Percentiles rank a stretch among this genome's conserved stretches.
Conservation (phyloP, 2,329 filamentous ascomycete genomes). For the Gnomoniopsis sp. region DNA sequence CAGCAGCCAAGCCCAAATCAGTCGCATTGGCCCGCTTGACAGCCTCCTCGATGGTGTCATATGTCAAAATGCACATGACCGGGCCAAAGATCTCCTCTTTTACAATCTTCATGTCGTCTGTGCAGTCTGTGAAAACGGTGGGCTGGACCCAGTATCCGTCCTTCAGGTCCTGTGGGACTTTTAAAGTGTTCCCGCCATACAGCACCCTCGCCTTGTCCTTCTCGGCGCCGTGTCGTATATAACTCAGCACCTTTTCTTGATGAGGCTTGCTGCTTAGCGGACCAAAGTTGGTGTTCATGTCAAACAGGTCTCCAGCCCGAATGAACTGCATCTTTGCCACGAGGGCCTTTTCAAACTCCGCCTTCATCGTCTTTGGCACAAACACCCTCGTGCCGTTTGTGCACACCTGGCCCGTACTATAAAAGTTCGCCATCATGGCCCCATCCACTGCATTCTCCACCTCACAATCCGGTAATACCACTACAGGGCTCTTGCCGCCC, state of each 20-base stretch:
- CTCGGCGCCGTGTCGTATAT: conserved; percentile 73
- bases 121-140: conserved; percentile 84
- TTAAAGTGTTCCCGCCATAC: conserved; percentile 58
- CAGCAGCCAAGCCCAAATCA: conserved; percentile 74
- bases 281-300: conserved; percentile 75
- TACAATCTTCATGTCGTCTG: conserved; percentile 74
- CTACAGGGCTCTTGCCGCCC: conserved; percentile 78
- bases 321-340: conserved; percentile 67
- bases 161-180: conserved; percentile 45
- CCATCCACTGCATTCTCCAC: conserved; percentile 79
- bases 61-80: conserved; percentile 77
- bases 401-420: conserved; percentile 86
- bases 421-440: conserved; percentile 93
- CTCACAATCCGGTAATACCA: conserved; percentile 77
- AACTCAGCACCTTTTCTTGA: conserved; percentile 71
- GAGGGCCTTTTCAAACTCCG: conserved; percentile 64
- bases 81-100: conserved; percentile 87
- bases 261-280: conserved; percentile 75
- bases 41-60: conserved; percentile 67
- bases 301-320: conserved; percentile 69
- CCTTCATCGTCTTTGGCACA: conserved; percentile 63
- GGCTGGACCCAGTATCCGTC: conserved; percentile 81
- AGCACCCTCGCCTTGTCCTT: conserved; percentile 71
- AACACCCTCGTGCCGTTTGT: conserved; percentile 91
- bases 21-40: conserved; percentile 73